phyloP scores from a whole-genome alignment of 805 yeast genomes.

The Pichia manshurica region DNA sequence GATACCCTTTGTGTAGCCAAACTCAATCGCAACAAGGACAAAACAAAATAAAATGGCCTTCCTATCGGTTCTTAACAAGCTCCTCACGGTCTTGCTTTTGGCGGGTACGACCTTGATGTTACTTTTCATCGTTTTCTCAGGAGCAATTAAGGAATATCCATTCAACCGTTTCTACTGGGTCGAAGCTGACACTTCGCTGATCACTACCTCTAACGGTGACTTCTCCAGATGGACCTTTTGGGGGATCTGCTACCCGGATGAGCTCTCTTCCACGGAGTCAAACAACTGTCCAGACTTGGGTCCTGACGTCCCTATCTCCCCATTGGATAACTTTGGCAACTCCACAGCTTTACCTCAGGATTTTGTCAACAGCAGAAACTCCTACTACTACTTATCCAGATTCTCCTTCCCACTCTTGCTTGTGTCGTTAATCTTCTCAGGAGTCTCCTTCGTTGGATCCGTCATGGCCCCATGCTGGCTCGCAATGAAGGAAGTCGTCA shows the following conservation, averaged over 20 bases:
- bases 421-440: slow-evolving; percentile 55
- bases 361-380: slow-evolving; percentile 49
- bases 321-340: slow-evolving; percentile 65
- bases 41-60: slow-evolving; percentile 6
- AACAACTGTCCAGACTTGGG: slow-evolving; percentile 37
- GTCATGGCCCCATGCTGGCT: slow-evolving; percentile 51
- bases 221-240: slow-evolving; percentile 77
- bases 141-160: slow-evolving; percentile 53
- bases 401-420: slow-evolving; percentile 59
- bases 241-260: slow-evolving; percentile 56
- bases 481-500: slow-evolving; percentile 48
- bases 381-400: slow-evolving; percentile 60
- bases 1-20: no score
- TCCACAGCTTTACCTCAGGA: slow-evolving; percentile 44
- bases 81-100: slow-evolving; percentile 31
- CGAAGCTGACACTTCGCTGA: slow-evolving; percentile 57
- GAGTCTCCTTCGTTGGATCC: slow-evolving; percentile 52
- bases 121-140: slow-evolving; percentile 58
- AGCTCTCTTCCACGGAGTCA: slow-evolving; percentile 24
- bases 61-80: slow-evolving; percentile 21
- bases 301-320: slow-evolving; percentile 72
- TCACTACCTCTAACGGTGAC: slow-evolving; percentile 40
- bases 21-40: no score
- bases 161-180: slow-evolving; percentile 66
- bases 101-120: slow-evolving; percentile 46